Conservation (phyloP, 2,329 filamentous ascomycete genomes). For the Hymenoscyphus linearis region DNA sequence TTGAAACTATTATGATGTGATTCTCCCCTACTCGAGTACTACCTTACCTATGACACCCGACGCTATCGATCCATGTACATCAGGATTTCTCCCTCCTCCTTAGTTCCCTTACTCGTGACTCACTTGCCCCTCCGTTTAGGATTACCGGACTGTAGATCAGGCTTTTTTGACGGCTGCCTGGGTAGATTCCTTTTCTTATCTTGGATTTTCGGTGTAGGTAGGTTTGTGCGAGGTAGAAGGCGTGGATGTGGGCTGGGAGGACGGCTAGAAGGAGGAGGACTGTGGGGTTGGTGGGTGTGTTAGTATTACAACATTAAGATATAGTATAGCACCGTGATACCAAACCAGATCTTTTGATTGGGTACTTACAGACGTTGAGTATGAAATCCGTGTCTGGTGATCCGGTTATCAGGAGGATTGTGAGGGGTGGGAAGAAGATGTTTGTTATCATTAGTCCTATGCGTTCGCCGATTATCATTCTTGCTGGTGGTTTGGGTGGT, state of each 20-base stretch:
- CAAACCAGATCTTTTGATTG: too few species aligned
- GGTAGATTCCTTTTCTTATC: constrained; percentile 47
- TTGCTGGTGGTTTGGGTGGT: too few species aligned
- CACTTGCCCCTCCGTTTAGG: constrained; percentile 52
- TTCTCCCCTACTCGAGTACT: too few species aligned
- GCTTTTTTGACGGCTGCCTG: constrained; percentile 47
- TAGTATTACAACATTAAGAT: too few species aligned
- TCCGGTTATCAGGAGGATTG: constrained; percentile 21
- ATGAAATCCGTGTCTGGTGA: constrained; percentile 18
- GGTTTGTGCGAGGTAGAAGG: constrained; percentile 55
- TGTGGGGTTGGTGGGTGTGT: neutral
- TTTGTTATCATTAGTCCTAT: constrained; percentile 20
- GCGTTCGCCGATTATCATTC: constrained; percentile 15
- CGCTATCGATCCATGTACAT: too few species aligned
- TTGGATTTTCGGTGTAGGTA: constrained; percentile 68
- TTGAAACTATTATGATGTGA: too few species aligned
- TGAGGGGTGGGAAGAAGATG: constrained; percentile 25
- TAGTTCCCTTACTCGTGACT: constrained; percentile 18
- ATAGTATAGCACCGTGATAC: too few species aligned
- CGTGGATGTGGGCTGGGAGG: constrained; percentile 29
- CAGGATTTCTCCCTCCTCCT: constrained; percentile 14
- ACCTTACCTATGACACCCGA: too few species aligned
- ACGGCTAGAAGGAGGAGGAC: constrained; percentile 5
- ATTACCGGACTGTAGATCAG: constrained; percentile 69
- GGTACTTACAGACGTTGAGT: constrained; percentile 23